phyloP scores from a whole-genome alignment of 2,329 filamentous ascomycete species.

The Trichoderma pleuroti region DNA sequence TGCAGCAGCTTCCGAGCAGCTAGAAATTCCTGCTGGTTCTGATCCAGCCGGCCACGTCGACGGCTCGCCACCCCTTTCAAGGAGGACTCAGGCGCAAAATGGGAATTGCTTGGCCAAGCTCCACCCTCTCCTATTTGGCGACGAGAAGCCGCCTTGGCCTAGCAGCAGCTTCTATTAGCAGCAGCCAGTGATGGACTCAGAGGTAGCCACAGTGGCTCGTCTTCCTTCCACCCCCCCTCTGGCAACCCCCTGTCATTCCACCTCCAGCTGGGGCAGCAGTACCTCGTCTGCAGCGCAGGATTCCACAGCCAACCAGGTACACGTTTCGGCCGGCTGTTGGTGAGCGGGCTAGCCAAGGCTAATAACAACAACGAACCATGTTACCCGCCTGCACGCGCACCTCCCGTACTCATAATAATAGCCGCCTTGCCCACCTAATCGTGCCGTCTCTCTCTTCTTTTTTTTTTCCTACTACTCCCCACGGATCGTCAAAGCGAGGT shows the following conservation, averaged over 20 bases:
- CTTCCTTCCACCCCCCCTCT: slow-evolving; percentile 14
- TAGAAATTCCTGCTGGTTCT: neutral
- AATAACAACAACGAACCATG: slow-evolving; percentile 18
- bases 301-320: slow-evolving; percentile 15
- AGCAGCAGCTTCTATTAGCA: slow-evolving; percentile 6
- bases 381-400: slow-evolving; percentile 18
- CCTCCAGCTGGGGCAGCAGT: slow-evolving; percentile 11
- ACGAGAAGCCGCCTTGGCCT: slow-evolving; percentile 15
- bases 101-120: slow-evolving; percentile 23
- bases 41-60: neutral
- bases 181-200: slow-evolving; percentile 22
- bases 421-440: slow-evolving; percentile 41
- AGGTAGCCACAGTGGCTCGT: slow-evolving; percentile 28
- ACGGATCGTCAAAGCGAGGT: slow-evolving; percentile 49
- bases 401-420: slow-evolving; percentile 31
- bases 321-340: slow-evolving; percentile 11
- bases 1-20: neutral
- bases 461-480: slow-evolving; percentile 36
- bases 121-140: slow-evolving; percentile 22
- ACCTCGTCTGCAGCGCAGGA: slow-evolving; percentile 16
- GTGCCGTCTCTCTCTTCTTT: slow-evolving; percentile 33
- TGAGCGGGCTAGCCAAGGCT: slow-evolving; percentile 5
- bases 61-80: slow-evolving; percentile 8
- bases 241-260: slow-evolving; percentile 12
- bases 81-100: slow-evolving; percentile 10